Base-by-base conservation (phyloP, 257 asterid genomes). In the Forsythia suspensa region DNA sequence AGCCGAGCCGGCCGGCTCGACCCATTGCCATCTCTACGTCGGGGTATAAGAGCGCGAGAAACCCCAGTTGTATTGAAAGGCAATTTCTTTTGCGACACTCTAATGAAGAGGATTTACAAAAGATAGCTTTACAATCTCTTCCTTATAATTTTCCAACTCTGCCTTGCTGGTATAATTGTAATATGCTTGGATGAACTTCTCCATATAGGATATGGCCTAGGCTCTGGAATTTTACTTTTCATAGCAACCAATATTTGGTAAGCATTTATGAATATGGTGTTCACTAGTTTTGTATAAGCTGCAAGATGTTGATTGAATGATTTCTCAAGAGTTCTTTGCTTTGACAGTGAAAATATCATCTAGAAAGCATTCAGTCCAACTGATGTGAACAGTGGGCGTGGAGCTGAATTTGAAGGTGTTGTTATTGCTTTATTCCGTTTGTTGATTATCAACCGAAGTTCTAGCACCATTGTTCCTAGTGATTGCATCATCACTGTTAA, bases 171-270 rank as follows among this genome's bases (percentile, higher is more conserved):
- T 9, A 90, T 92, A 15, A 92, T 92, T n/a, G 96, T 92, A 6
- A 92, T 91, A 74, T 92, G 97, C 81, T 85, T 92, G 29, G 96
- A 92, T 76, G 97, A 92, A 71, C 97, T 92, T 75, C 94, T 92
- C 57, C 97, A 92, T 81, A 92, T 90, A 77, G 97, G 97, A 84
- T 90, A 92, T 86, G 97, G 96, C 57, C 80, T 92, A 36, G 96
- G 97, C 48, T 92, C 97, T 59, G 97, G 97, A 20, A 92, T 92
- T 79, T 92, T 96, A 38, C 94, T 92, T 76, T 92, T 92, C 79
- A 92, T 92, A 29, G 97, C 97, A 51, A 92, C 97, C 78, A 92
- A 92, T 77, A 92, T 92, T 66, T 92, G 97, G 97, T 91, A 82
- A 79, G 89, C 69, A 77, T 61, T 48, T 52, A 65, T 21, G 65